Evolutionary conservation across 768 basidiomycete genomes (phyloP), one percentile per base, ranked within the genome.

Genomic region (Boletus huronensis): DNA sequence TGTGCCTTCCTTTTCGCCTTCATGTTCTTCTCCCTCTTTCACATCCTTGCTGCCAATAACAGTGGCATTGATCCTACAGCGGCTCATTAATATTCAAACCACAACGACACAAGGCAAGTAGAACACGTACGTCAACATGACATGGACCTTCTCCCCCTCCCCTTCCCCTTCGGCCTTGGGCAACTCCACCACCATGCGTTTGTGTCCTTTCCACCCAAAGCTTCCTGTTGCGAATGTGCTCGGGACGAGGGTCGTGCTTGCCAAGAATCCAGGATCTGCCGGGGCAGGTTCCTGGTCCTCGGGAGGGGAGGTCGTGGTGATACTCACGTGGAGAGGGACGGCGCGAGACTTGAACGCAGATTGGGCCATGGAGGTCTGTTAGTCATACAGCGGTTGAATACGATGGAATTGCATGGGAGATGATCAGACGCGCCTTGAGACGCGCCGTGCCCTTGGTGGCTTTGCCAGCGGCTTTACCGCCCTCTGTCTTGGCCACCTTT

Each of bases 121-220:
- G 39, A 48, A n/a, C 17, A 80, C 87, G 61, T 66, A 91, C 86
- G 81, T 83, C 54, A 93, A 68, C 77, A 80, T 82, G 11, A 92
- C 86, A 62, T 87, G 80, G 2, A 92, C 85, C 57, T 80, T 84
- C 69, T 83, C 82, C 67, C 77, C 74, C 5, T 72, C 78, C 39
- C 73, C 81, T 14, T 69, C 76, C 16, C 69, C 72, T 16, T 81
- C 79, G 0, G 73, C 64, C 52, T 77, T 75, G 51, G 80, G 74
- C 16, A 92, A 66, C 62, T 90, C 86, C 48, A 93, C 76, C 1
- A 75, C 77, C 55, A 91, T 70, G 25, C 83, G 79, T 67, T 84
- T 87, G 67, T 70, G 80, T 2, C 85, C 90, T 67, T 90, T 92
- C 90, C 90, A 93, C 17, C 91, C 90, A 66, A 87, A 90, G 64